Evolutionary conservation across 352 stramenopile species (phyloP).

Genomic region (Blastocystis sp.): DNA sequence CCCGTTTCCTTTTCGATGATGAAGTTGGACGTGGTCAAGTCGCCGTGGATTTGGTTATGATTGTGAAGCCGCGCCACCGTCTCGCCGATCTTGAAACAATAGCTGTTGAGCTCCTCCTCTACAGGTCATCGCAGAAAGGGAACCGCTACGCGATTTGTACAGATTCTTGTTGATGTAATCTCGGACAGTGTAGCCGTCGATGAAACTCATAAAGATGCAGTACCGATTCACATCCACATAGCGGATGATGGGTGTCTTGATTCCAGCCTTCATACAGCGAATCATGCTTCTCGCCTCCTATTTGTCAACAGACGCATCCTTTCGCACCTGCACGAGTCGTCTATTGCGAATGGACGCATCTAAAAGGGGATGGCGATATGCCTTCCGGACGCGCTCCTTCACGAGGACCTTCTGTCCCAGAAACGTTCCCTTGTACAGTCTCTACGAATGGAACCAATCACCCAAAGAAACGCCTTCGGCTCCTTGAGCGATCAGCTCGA

Average conservation of each 20-base stretch:
- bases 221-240: conserved; percentile 61
- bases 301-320: background rate
- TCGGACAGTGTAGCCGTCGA: conserved; percentile 60
- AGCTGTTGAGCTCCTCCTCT: conserved; percentile 49
- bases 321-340: conserved; percentile 56
- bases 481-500: conserved; percentile 49
- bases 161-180: conserved; percentile 56
- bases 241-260: conserved; percentile 61
- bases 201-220: conserved; percentile 63
- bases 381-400: conserved; percentile 64
- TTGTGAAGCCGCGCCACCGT: conserved; percentile 62
- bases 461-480: conserved; percentile 19
- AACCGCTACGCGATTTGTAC: conserved; percentile 18
- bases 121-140: background rate
- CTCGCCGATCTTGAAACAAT: conserved; percentile 58
- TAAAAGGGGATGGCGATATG: conserved; percentile 62
- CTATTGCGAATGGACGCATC: conserved; percentile 62
- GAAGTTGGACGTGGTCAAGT: conserved; percentile 66
- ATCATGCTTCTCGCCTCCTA: conserved; percentile 62
- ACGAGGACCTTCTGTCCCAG: conserved; percentile 61
- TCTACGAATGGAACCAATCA: background rate
- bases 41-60: conserved; percentile 63
- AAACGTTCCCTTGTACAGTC: conserved; percentile 57
- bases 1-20: conserved; percentile 58
- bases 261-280: conserved; percentile 59